phyloP scores from a whole-genome alignment of 2,329 filamentous ascomycete species.

The Penicillium concentricum region DNA sequence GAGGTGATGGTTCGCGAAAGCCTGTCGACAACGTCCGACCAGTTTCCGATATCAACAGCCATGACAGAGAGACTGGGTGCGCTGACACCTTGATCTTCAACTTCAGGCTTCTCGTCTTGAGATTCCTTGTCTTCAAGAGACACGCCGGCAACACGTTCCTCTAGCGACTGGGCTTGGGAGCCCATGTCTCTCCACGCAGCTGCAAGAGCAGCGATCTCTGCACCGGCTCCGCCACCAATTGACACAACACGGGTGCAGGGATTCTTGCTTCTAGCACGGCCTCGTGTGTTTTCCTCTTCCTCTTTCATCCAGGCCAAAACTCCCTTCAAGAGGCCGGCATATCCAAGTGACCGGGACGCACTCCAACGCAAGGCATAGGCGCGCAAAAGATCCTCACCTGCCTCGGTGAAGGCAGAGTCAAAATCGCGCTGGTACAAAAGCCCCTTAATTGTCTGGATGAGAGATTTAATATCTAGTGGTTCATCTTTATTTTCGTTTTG shows the following conservation, averaged over 20 bases:
- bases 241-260: slow-evolving; percentile 47
- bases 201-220: slow-evolving; percentile 65
- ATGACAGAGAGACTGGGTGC: slow-evolving; percentile 48
- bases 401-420: slow-evolving; percentile 66
- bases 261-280: neutral
- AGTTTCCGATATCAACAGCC: slow-evolving; percentile 80
- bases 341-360: slow-evolving; percentile 78
- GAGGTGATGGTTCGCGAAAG: slow-evolving; percentile 58
- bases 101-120: neutral
- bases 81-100: neutral
- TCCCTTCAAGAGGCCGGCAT: slow-evolving; percentile 59
- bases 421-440: slow-evolving; percentile 88
- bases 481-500: slow-evolving; percentile 7
- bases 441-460: slow-evolving; percentile 79
- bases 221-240: slow-evolving; percentile 65
- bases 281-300: neutral
- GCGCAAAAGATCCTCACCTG: slow-evolving; percentile 65
- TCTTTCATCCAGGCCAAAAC: slow-evolving; percentile 29
- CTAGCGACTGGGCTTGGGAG: slow-evolving; percentile 10
- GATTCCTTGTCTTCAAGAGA: slow-evolving; percentile 16
- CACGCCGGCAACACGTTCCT: slow-evolving; percentile 13
- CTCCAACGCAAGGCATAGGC: slow-evolving; percentile 92
- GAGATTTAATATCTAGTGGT: slow-evolving; percentile 42
- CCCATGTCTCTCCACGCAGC: slow-evolving; percentile 49
- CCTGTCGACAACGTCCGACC: slow-evolving; percentile 62